Base-by-base conservation (phyloP, 1,284 basidiomycete genomes). In the Tilletiopsis washingtonensis region DNA sequence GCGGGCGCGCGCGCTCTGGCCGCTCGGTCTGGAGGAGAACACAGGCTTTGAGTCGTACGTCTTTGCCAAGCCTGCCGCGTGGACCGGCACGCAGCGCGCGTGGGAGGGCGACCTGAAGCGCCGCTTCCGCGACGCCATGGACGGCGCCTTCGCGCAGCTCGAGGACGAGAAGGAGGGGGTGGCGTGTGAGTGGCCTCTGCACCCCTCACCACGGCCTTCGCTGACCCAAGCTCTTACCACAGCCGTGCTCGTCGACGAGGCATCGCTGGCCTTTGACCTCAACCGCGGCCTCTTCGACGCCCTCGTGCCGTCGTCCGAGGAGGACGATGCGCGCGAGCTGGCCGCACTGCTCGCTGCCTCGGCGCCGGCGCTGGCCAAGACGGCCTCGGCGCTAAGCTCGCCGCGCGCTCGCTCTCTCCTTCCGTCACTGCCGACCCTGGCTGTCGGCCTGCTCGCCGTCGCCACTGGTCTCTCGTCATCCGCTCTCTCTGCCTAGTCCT, bases 51-150 rank as follows among this genome's bases (percentile, higher is more conserved):
- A 76, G 27, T 89, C 88, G 74, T 89, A 87, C 75, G 77, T 79
- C 40, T 90, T 89, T 74, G 61, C 76, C 82, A 40, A 51, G 51
- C 23, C 76, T 74, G 4, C 71, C 78, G 15, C 75, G 76, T 49
- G 67, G 66, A 21, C 74, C 0, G 12, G 63, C 63, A 36, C 54
- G 55, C 45, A 43, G 51, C 20, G 45, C 54, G 7, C 64, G 59
- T 38, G 64, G 54, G 23, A 56, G 61, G 42, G 81, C 81, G 81
- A 81, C 56, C 82, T 88, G 70, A 89, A 88, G 76, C 78, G 82
- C 19, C 84, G 84, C 82, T 88, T 83, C 73, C 78, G 83, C 45
- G 78, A 77, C 17, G 84, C 84, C 0, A 84, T 89, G 81, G 82
- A 88, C 62, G 74, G 75, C 32, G 84, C 79, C 42, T 82, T 79